Conservation (phyloP, 805 yeast species). For the Saccharomyces jurei region DNA sequence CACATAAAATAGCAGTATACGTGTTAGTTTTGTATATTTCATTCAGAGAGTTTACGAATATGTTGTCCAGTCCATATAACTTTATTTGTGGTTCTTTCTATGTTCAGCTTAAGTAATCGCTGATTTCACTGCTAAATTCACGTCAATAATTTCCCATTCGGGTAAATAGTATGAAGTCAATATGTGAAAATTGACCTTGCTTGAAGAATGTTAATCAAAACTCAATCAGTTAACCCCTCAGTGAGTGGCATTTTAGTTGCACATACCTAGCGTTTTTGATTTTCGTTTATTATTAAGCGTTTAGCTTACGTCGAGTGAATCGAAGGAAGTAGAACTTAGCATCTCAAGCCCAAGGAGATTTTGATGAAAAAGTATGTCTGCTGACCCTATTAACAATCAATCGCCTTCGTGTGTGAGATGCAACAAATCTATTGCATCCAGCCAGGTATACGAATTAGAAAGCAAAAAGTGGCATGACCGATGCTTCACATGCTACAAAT, state of each 20-base stretch:
- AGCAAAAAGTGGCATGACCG: constrained; percentile 90
- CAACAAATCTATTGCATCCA: constrained; percentile 57
- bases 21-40: background rate
- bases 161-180: background rate
- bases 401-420: constrained; percentile 34
- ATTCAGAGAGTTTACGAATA: background rate
- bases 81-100: background rate
- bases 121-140: background rate
- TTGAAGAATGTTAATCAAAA: background rate
- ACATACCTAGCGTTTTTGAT: background rate
- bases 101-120: background rate
- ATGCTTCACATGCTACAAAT: constrained; percentile 83
- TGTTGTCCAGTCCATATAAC: background rate
- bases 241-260: background rate
- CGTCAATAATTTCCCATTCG: background rate
- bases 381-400: constrained; percentile 11
- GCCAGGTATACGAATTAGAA: constrained; percentile 88
- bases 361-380: background rate
- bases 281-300: background rate
- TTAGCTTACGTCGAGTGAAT: background rate
- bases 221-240: background rate
- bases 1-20: background rate
- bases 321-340: background rate
- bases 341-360: background rate
- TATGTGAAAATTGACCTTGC: background rate